Percentiles rank a stretch among this genome's conserved stretches.
phyloP scores from a whole-genome alignment of 2,329 filamentous ascomycete species.

The Nemania bipapillata region DNA sequence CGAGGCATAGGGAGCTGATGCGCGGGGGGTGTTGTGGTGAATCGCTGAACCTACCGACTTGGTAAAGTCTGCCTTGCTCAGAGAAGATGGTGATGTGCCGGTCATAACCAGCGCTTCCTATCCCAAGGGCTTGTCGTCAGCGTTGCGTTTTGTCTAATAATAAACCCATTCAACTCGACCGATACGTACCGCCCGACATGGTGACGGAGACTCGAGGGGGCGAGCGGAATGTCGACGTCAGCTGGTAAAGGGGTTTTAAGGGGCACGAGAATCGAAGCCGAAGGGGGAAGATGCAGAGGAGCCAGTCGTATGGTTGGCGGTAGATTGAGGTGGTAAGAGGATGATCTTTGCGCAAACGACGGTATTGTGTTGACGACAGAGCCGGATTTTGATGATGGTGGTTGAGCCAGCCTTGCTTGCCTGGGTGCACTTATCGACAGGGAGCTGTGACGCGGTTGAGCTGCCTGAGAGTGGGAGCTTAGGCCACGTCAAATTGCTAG shows the following conservation, averaged over 20 bases:
- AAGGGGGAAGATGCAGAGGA: background rate
- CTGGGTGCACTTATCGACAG: background rate
- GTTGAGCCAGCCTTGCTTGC: constrained; percentile 30
- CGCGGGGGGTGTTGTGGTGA: constrained; percentile 23
- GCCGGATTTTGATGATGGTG: constrained; percentile 9
- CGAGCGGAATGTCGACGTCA: constrained; percentile 20
- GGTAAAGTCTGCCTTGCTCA: constrained; percentile 96
- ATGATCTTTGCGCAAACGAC: constrained; percentile 6
- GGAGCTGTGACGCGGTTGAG: constrained; percentile 45
- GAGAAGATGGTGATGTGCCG: constrained; percentile 99
- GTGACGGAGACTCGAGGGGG: constrained; percentile 51
- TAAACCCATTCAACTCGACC: constrained; percentile 16
- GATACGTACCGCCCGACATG: constrained; percentile 61
- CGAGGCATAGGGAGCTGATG: constrained; percentile 32
- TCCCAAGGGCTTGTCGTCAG: constrained; percentile 47
- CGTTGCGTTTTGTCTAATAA: constrained; percentile 35
- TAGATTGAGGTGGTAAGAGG: constrained; percentile 18
- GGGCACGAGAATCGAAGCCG: background rate
- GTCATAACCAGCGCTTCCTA: constrained; percentile 90
- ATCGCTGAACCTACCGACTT: constrained; percentile 83
- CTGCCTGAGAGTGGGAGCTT: constrained; percentile 44
- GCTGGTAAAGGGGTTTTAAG: constrained; percentile 19
- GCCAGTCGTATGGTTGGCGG: constrained; percentile 1
- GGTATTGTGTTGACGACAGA: constrained; percentile 38
- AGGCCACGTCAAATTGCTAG: constrained; percentile 30